Evolutionary conservation across 768 basidiomycete genomes (phyloP), one percentile per base, ranked within the genome.

Genomic region (Lactarius deliciosus): DNA sequence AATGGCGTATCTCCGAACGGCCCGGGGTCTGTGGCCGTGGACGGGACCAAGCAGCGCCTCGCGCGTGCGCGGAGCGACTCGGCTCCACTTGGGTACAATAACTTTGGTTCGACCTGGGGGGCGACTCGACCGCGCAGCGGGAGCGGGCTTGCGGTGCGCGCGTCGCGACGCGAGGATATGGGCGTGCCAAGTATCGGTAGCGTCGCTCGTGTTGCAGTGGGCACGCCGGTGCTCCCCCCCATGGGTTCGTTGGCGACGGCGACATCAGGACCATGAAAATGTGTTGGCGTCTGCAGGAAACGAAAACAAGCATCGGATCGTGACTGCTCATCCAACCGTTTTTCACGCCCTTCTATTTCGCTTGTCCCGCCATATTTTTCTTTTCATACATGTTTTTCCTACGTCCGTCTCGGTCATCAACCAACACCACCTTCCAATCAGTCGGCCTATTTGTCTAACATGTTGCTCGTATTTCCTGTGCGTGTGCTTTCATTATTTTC

Each of bases 21-120:
- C 40, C 32, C 64, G 55, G 60, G 58, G 53, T 64, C 47, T 3
- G 65, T 47, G 20, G 69, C 47, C 11, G 50, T 63, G n/a, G 69
- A 70, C 18, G 72, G 72, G 68, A 74, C 66, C 65, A 71, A 72
- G 60, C 81, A 81, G 75, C 81, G 80, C 73, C 73, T 79, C 57
- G 79, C 81, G 60, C 80, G 88, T n/a, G 87, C 87, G 38, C 76
- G 88, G 72, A 88, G 87, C 71, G 88, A 90, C 72, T 85, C 84
- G 38, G 85, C 88, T 20, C 88, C 88, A 45, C 75, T 90, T 40
- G 87, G 87, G 53, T 86, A 86, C 72, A 82, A 72, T 9, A 57
- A 57, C 65, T 69, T 74, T 60, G 69, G 71, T 11, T 63, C 69
- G 8, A 77, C 70, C 69, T 75, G 79, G 78, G 69, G 76, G 40